Percentiles rank a stretch among this genome's conserved stretches.
Evolutionary conservation across 805 yeast species (phyloP).

Genomic region (Lachancea sp.): DNA sequence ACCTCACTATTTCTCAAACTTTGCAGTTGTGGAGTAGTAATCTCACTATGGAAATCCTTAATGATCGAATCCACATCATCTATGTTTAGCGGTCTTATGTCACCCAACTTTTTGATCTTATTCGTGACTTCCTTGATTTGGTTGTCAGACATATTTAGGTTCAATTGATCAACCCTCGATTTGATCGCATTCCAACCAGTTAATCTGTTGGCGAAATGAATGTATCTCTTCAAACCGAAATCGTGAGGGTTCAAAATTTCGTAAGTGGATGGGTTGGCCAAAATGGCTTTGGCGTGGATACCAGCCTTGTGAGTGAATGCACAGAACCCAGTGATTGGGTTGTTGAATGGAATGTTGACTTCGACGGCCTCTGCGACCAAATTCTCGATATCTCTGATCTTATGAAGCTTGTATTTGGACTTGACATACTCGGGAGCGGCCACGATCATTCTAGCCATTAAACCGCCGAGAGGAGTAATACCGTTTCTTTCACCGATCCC

Average conservation of each 20-base stretch:
- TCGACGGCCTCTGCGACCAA: conserved; percentile 96
- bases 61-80: conserved; percentile 97
- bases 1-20: conserved; percentile 24
- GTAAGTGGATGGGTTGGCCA: conserved; percentile 98
- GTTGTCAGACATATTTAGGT: conserved; percentile 80
- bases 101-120: conserved; percentile 91
- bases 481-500: conserved; percentile 99
- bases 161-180: conserved; percentile 94
- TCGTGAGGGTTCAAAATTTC: conserved; percentile 93
- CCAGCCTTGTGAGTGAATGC: conserved; percentile 99
- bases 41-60: conserved; percentile 83
- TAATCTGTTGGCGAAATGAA: conserved; percentile 95
- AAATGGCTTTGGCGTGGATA: conserved; percentile 96
- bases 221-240: conserved; percentile 92
- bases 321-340: conserved; percentile 98
- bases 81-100: conserved; percentile 85
- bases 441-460: conserved; percentile 99
- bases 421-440: conserved; percentile 95
- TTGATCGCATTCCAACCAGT: conserved; percentile 99
- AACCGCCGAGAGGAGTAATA: conserved; percentile 93
- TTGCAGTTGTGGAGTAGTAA: conserved; percentile 45
- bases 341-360: conserved; percentile 95
- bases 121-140: conserved; percentile 93
- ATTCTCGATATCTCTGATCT: conserved; percentile 91
- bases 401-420: conserved; percentile 90